Conservation (phyloP, 1,139 yeast genomes). For the Meyerozyma smithsonii region DNA sequence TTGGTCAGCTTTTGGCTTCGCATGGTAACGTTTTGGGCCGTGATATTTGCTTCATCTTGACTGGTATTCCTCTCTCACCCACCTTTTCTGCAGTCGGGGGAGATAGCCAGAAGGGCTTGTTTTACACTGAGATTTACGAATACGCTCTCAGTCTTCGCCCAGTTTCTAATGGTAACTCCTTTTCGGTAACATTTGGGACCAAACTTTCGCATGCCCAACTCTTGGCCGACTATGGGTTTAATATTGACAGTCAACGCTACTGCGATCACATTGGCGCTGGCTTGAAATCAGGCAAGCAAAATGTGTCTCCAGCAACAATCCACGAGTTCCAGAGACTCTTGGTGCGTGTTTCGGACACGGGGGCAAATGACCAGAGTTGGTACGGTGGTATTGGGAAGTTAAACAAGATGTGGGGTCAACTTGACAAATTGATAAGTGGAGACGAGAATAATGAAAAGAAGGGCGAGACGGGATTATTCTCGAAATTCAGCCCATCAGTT, state of each 20-base stretch:
- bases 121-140: constrained; percentile 73
- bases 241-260: constrained; percentile 54
- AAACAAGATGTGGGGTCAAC: constrained; percentile 83
- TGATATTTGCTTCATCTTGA: constrained; percentile 44
- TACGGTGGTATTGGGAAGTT: constrained; percentile 66
- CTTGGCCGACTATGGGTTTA: constrained; percentile 59
- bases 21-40: constrained; percentile 36
- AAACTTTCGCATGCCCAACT: constrained; percentile 60
- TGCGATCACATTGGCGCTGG: constrained; percentile 47
- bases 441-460: constrained; percentile 48
- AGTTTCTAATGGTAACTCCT: constrained; percentile 43
- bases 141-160: constrained; percentile 26
- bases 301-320: constrained; percentile 30
- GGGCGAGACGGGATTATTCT: constrained; percentile 58
- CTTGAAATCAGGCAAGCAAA: constrained; percentile 40
- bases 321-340: constrained; percentile 36
- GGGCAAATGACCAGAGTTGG: constrained; percentile 49
- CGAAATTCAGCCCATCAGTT: constrained; percentile 65
- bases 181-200: constrained; percentile 38
- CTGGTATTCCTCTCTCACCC: constrained; percentile 42
- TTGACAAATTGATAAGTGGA: constrained; percentile 90
- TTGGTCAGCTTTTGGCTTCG: constrained; percentile 44
- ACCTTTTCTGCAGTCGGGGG: constrained; percentile 6
- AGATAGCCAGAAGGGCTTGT: constrained; percentile 19
- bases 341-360: constrained; percentile 43